Evolutionary conservation across 208 protist genomes (phyloP).

Genomic region (Acanthamoeba royreba): DNA sequence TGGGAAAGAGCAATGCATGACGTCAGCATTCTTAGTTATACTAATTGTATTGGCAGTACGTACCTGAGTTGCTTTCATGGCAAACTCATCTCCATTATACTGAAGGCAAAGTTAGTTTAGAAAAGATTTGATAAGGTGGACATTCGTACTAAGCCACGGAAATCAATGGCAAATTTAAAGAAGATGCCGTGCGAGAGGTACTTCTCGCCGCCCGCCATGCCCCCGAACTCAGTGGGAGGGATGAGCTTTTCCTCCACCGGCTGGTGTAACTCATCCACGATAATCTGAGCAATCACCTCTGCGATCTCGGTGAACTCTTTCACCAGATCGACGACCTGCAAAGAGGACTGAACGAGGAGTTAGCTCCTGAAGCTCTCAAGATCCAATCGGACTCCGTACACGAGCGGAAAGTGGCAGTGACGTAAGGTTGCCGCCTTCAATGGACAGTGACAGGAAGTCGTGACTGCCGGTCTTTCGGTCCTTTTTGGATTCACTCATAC

Average conservation of each 20-base stretch:
- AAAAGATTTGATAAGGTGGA: too few relatives aligned
- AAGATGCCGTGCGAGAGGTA: conserved; percentile 6
- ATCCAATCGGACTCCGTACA: too few relatives aligned
- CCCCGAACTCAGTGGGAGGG: not conserved
- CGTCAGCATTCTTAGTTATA: not conserved
- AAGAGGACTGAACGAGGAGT: not conserved
- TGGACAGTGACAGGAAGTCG: not conserved
- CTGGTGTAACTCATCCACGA: not conserved
- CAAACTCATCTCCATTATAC: conserved; percentile 15
- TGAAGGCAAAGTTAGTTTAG: not conserved
- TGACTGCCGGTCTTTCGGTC: not conserved
- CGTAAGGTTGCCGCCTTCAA: not conserved
- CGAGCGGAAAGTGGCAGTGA: not conserved
- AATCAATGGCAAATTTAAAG: conserved; percentile 9
- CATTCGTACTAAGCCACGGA: too few relatives aligned
- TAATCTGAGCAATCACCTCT: not conserved
- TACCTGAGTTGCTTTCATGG: conserved; percentile 3
- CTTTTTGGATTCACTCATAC: not conserved
- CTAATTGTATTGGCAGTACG: not conserved
- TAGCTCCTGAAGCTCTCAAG: too few relatives aligned
- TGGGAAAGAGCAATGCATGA: not conserved
- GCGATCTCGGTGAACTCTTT: conserved; percentile 42
- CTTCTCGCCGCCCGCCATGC: conserved; percentile 16
- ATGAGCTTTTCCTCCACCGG: not conserved
- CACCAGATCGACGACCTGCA: conserved; percentile 16